Evolutionary conservation across 148 eudicot genomes (phyloP), one percentile per base, ranked within the genome.

Genomic region (Persicaria maculosa): DNA sequence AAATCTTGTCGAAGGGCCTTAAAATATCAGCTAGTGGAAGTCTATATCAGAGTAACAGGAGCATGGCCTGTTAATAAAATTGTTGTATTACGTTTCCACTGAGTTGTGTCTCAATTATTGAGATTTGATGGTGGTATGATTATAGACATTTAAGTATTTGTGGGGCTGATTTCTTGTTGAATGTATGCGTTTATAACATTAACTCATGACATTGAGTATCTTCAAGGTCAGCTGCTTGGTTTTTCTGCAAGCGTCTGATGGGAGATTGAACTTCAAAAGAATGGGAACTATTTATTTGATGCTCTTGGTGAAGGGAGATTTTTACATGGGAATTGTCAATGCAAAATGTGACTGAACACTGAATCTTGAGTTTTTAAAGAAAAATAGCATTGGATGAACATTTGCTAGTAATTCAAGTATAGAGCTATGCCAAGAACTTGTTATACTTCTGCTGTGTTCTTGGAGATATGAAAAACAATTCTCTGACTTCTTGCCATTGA

Each of bases 41-140:
- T 65, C 70, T 4, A 40, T 65, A 40, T 65, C 47, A 65, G 70
- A 14, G 70, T 14, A 65, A 65, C 46, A 65, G 47, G 70, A 40
- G 14, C 7, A 43, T 65, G 70, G 9, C 43, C 47, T 65, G 7
- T 65, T 12, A 14, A 43, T 11, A 36, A 40, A 65, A 40, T 65
- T 16, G 70, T 65, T 65, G 67, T 40, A 59, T 65, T 7, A 65
- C 40, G 46, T 15, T 65, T 36, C 70, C 70, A 65, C 70, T 65
- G 46, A 65, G 70, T 7, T 22, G 43, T 15, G 1, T 11, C 46
- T 43, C 46, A 12, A 36, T 65, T 43, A 65, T 36, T 65, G 70
- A 65, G 46, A 43, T 65, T 25, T 20, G 67, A 22, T 59, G 40
- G 43, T 59, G 67, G 36, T 59, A 25, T 59, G 4, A 19, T 59